Base-by-base conservation (phyloP, 768 basidiomycete genomes). In the Termitomyces sp. region DNA sequence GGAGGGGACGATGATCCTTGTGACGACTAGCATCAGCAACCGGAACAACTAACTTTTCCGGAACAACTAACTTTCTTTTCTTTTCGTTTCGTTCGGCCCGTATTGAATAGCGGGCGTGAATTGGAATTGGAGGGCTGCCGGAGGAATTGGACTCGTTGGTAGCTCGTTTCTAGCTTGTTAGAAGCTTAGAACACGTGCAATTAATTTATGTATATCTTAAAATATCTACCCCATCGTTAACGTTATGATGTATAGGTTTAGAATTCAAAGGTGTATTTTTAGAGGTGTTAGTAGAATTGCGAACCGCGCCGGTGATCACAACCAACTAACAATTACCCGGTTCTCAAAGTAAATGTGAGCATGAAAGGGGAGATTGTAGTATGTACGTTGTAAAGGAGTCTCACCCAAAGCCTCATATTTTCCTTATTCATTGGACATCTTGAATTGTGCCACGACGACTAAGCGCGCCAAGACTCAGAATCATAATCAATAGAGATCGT, bases 1-100 rank as follows among this genome's bases (percentile, higher is more conserved):
- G 53, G 41, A 8, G 58, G 47, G 46, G 60, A 62, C 22, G 61
- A 62, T 32, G 61, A 62, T 59, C 58, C 61, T 43, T 42, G 42
- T 26, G 61, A 59, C 29, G 61, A 59, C 4, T 58, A 44, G 31
- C n/a, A 41, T 4, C 37, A 16, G 26, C 20, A 7, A 37, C n/a
- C 20, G 24, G 39, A 48, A 34, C 22, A 22, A 22, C 14, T 4
- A 9, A 5, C 12, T 27, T 39, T 29, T 29, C 8, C 10, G n/a
- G n/a, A n/a, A n/a, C n/a, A n/a, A n/a, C n/a, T n/a, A n/a, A n/a
- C 29, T 3, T 20, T 26, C 8, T 18, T 46, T 6, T 3, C 39
- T 2, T 37, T 39, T 39, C 18, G 18, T 39, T 18, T 39, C 37
- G 18, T 34, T 34, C 20, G 22, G 34, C 32, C 46, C 12, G 13